Evolutionary conservation across 1,139 yeast genomes (phyloP), one percentile per base, ranked within the genome.

Genomic region (Pichia sp.): DNA sequence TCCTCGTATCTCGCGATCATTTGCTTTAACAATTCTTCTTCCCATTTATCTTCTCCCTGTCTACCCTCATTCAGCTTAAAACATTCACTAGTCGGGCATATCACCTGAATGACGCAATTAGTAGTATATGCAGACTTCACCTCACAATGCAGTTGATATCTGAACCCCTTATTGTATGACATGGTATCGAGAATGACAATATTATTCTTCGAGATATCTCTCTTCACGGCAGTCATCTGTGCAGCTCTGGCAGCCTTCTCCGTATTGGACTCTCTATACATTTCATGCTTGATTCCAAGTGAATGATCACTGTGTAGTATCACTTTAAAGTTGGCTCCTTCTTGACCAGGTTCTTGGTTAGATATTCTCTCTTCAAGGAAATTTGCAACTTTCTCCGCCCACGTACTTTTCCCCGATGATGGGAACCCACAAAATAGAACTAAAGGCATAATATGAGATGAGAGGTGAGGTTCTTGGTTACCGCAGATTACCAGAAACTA

Each of bases 361-460:
- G 56, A 52, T 20, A 83, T 76, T 44, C 66, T 73, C 5, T 53
- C 57, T 45, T 73, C 66, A 18, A 88, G 63, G 14, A 55, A 63
- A 1, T 49, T 47, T 22, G 65, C 63, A 23, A 91, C 66, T 47
- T 70, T 66, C 22, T 62, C 55, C 1, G 95, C 94, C 60, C 86
- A 70, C 1, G 75, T 73, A 4, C 94, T 72, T 55, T 91, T 91
- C 4, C 98, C 98, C 9, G 86, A 71, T 24, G 79, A 67, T 5
- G 98, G 97, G 40, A 68, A 77, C 3, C 98, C 98, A 0, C 94
- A 77, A 37, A 91, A 66, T 30, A 85, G 66, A 12, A 91, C 69
- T 33, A 91, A 64, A 6, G 98, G 97, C 98, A 91, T 91, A 9
- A n/a, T n/a, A n/a, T n/a, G n/a, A n/a, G n/a, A n/a, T n/a, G n/a